Evolutionary conservation across 805 yeast species (phyloP).

Genomic region (Vanderwaltozyma polyspora): DNA sequence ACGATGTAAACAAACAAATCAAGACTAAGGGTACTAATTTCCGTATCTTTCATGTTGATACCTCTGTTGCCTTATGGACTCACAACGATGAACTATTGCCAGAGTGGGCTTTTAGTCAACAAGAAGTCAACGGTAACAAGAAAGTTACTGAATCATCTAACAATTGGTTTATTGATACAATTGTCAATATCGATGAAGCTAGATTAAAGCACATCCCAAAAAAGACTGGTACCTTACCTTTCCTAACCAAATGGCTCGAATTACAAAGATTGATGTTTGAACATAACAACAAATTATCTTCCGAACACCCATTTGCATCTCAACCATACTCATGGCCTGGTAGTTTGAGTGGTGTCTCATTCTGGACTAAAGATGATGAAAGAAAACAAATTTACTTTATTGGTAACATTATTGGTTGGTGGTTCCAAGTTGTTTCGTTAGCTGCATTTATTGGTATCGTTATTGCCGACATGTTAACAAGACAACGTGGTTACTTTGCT

Average conservation of each 20-base stretch:
- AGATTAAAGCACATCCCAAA: conserved; percentile 60
- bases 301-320: conserved; percentile 93
- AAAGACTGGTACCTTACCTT: conserved; percentile 50
- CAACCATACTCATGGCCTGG: conserved; percentile 89
- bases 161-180: conserved; percentile 66
- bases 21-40: conserved; percentile 63
- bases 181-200: conserved; percentile 50
- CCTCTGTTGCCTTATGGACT: conserved; percentile 91
- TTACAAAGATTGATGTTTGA: conserved; percentile 81
- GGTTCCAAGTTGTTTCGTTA: conserved; percentile 61
- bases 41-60: conserved; percentile 69
- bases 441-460: conserved; percentile 54
- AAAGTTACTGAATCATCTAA: conserved; percentile 56
- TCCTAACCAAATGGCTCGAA: conserved; percentile 81
- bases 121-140: conserved; percentile 92
- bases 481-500: conserved; percentile 55
- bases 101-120: conserved; percentile 89
- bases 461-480: conserved; percentile 63
- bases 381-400: conserved; percentile 75
- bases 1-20: conserved; percentile 33
- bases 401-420: conserved; percentile 88
- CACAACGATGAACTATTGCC: conserved; percentile 77
- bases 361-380: conserved; percentile 72
- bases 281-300: conserved; percentile 76
- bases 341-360: conserved; percentile 81